Percentiles rank a stretch among this genome's conserved stretches.
Conservation (phyloP, 1,284 basidiomycete species). For the Irpex rosettiformis region DNA sequence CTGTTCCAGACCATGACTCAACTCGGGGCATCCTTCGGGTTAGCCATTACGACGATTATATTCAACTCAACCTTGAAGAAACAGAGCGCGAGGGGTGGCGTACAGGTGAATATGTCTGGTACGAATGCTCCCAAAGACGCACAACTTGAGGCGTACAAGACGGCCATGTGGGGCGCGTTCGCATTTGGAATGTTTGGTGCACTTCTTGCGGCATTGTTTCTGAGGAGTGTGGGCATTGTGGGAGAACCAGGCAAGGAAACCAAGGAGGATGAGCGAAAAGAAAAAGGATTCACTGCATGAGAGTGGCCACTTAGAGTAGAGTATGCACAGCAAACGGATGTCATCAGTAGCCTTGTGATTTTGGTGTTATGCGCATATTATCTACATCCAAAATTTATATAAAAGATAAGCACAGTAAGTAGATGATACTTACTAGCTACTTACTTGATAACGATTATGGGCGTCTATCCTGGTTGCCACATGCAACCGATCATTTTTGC, state of each 20-base stretch:
- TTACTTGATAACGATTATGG: too few species aligned
- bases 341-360: too few species aligned
- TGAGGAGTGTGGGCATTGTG: conserved; percentile 58
- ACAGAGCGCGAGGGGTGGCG: conserved; percentile 28
- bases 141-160: conserved; percentile 51
- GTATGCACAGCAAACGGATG: too few species aligned
- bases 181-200: conserved; percentile 56
- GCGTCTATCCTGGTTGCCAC: too few species aligned
- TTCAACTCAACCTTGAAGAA: conserved; percentile 48
- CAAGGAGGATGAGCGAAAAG: not conserved
- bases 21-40: conserved; percentile 73
- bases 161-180: conserved; percentile 63
- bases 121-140: conserved; percentile 30
- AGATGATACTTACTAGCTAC: too few species aligned
- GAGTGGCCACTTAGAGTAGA: too few species aligned
- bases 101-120: conserved; percentile 25
- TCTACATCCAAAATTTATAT: too few species aligned
- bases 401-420: too few species aligned
- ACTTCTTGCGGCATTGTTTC: conserved; percentile 47
- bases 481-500: not conserved
- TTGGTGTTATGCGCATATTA: too few species aligned
- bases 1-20: conserved; percentile 71
- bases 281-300: too few species aligned
- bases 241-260: conserved; percentile 32
- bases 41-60: conserved; percentile 74